Base-by-base conservation (phyloP, 352 stramenopile species). In the Pythium aristosporum region DNA sequence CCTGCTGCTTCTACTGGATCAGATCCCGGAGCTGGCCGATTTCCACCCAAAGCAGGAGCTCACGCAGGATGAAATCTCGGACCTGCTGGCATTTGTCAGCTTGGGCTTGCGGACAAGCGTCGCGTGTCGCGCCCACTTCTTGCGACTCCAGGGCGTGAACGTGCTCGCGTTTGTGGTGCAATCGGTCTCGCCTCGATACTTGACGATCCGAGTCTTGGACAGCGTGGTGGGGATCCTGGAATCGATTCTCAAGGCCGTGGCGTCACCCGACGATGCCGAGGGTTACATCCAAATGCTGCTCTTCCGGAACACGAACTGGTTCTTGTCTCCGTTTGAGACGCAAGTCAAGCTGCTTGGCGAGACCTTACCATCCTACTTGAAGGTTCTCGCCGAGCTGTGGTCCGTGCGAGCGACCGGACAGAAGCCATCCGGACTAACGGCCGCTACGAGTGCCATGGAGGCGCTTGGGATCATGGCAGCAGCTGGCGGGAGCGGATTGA, bases 221-320 rank as follows among this genome's bases (percentile, higher is more conserved):
- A 76, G 72, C 13, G 74, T 95, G 21, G 74, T 80, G 36, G 79
- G 65, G 20, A 82, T 95, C 15, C 57, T 93, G 20, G 78, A 89
- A 60, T 72, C 75, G 8, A 73, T 91, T 44, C 49, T 82, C n/a
- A 63, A 83, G 15, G 65, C 61, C 5, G 72, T 80, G 16, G 57
- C 75, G 32, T 61, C 56, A 0, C 72, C 43, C 16, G 62, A 77
- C 12, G 62, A 74, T 50, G 65, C 73, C 15, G 58, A 75, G 34
- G 70, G 85, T 20, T 82, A 75, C 50, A 81, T 92, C 20, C 75
- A 87, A 34, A 57, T 82, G 1, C 63, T 93, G n/a, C 67, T 95
- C 3, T 91, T 91, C 36, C 79, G 85, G 48, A 93, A 91, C 41
- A 81, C 74, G 15, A 92, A 74, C 43, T 95, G 87, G 87, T 95